Conservation (phyloP, 805 yeast species). For the Yamadazyma sp. region DNA sequence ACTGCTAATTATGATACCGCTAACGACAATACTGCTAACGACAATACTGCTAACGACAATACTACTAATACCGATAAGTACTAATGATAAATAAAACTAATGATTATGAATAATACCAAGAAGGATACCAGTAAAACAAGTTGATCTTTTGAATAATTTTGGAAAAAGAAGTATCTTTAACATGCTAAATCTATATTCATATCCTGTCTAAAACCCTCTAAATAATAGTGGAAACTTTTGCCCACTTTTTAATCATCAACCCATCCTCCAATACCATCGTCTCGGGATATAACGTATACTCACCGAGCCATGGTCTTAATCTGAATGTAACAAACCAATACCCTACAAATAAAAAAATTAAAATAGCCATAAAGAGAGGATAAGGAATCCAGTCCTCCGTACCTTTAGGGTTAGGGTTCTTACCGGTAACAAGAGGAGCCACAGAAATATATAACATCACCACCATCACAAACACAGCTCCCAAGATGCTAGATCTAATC, state of each 20-base stretch:
- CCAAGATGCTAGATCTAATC: slow-evolving; percentile 50
- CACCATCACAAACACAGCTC: slow-evolving; percentile 46
- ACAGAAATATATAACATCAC: slow-evolving; percentile 49
- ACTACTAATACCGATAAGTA: no score
- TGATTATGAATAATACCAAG: background rate
- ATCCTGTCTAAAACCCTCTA: no score
- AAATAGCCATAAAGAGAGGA: slow-evolving; percentile 44
- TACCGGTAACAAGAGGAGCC: slow-evolving; percentile 45
- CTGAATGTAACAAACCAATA: slow-evolving; percentile 59
- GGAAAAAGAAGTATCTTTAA: no score
- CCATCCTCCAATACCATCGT: slow-evolving; percentile 55
- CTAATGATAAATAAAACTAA: no score
- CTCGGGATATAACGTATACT: slow-evolving; percentile 46
- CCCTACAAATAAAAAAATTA: slow-evolving; percentile 42
- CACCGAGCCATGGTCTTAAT: slow-evolving; percentile 45
- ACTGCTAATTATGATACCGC: no score
- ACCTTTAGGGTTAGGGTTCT: slow-evolving; percentile 41
- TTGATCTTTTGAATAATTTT: no score
- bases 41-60: no score
- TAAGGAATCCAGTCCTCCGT: slow-evolving; percentile 48
- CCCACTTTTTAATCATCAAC: slow-evolving; percentile 56
- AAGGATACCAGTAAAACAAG: no score
- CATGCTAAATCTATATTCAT: no score
- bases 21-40: no score
- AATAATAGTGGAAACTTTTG: slow-evolving; percentile 24